These are phyloP conservation scores for Cyphellophora europaea DNA, from an alignment of 2,329 filamentous ascomycete species.

Conservation along the genomic window DNA sequence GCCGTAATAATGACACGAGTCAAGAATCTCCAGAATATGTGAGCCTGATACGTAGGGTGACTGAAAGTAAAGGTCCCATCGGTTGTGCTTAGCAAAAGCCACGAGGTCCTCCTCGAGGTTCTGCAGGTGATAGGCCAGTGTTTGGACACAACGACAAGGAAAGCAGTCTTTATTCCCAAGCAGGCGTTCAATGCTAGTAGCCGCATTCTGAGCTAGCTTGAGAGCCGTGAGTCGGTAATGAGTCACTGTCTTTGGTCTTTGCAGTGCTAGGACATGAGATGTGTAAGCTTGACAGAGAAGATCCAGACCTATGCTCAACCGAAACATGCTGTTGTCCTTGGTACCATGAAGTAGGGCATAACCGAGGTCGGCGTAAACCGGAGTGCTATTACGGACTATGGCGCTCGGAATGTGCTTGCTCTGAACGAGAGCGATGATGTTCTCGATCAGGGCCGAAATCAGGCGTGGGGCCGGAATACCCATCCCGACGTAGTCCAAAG, in stretches of 20 bases:
- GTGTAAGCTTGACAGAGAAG: constrained; percentile 17
- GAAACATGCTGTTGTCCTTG: constrained; percentile 10
- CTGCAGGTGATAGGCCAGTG: constrained; percentile 20
- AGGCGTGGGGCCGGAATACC: constrained; percentile 6
- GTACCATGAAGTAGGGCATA: constrained; percentile 12
- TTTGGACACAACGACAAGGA: constrained; percentile 21
- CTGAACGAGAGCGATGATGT: constrained; percentile 16
- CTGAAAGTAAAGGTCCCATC: constrained; percentile 22
- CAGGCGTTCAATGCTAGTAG: constrained; percentile 11
- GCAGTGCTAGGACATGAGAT: constrained; percentile 11
- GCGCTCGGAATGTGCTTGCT: constrained; percentile 4
- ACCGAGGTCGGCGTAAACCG: constrained; percentile 16
- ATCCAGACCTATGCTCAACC: constrained; percentile 15
- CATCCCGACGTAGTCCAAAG: constrained; percentile 5
- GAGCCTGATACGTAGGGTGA: constrained; percentile 21
- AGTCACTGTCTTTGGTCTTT: constrained; percentile 6
- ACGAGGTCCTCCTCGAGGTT: constrained; percentile 17
- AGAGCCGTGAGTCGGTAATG: constrained; percentile 18
- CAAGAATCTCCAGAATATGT: constrained; percentile 21
- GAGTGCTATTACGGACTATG: constrained; percentile 13
- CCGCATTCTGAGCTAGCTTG: constrained; percentile 19
- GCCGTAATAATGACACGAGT: constrained; percentile 21
- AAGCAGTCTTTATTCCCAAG: constrained; percentile 18
- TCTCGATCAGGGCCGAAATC: constrained; percentile 13
- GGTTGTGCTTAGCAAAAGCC: constrained; percentile 15